Evolutionary conservation across 2,329 filamentous ascomycete species (phyloP).

Genomic region (Trichoderma afroharzianum): DNA sequence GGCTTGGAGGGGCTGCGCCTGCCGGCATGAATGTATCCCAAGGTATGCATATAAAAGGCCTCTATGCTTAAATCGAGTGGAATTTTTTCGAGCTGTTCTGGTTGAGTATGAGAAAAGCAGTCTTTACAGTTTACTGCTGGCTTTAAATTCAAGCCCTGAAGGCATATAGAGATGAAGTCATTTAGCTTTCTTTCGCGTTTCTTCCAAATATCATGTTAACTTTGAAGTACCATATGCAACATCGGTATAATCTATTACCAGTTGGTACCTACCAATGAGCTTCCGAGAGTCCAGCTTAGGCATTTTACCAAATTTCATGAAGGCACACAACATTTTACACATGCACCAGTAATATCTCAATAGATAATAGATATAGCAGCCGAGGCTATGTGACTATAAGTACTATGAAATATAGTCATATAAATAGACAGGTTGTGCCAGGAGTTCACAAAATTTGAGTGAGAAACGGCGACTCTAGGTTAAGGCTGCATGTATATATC

Average conservation of each 20-base stretch:
- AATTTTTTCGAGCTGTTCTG: neutral
- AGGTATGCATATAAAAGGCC: neutral
- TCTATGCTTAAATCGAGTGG: neutral
- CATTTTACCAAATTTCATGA: neutral
- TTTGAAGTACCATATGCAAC: no score
- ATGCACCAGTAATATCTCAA: neutral
- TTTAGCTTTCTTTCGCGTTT: no score
- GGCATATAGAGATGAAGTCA: neutral
- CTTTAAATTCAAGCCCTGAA: neutral
- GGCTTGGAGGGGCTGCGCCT: neutral
- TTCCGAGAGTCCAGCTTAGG: neutral
- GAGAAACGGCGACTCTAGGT: neutral
- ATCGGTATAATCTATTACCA: accelerated
- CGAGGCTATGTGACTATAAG: neutral
- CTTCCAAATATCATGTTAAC: no score
- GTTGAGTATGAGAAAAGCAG: neutral
- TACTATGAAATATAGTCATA: neutral
- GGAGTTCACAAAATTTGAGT: neutral
- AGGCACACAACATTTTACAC: neutral
- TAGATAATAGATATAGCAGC: neutral
- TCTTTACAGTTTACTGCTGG: neutral
- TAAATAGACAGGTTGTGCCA: neutral
- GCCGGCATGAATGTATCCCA: neutral
- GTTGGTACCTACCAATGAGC: neutral
- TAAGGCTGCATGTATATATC: neutral